Base-by-base conservation (phyloP, 2,329 filamentous ascomycete species). In the Cadophora malorum region DNA sequence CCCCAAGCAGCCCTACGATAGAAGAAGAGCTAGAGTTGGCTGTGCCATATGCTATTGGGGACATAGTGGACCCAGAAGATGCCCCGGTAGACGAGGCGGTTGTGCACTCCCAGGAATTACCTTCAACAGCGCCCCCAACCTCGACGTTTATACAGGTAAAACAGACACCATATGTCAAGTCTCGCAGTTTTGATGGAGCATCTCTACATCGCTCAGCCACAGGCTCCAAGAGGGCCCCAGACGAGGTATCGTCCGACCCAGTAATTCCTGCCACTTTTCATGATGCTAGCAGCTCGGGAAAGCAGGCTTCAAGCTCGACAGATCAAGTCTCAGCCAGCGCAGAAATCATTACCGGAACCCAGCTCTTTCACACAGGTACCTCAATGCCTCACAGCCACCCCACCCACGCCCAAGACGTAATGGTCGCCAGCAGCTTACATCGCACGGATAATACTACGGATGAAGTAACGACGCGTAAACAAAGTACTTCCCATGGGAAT, bases 21-120 rank as follows among this genome's bases (percentile, higher is more conserved):
- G 75, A 76, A 58, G 69, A 74, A 0, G 75, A 76, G 16, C 35
- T 77, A 19, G 71, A 75, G 19, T 16, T 76, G 35, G 73, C 60
- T 38, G 50, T 71, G 9, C 70, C 75, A 31, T 67, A 73, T 67
- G 73, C 69, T 0, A 64, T 75, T 21, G 72, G 69, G 33, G 75
- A 78, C 12, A 21, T 66, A 23, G 45, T 74, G 21, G 69, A 71
- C 16, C 38, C 61, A 3, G 56, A 50, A 21, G 61, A 70, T 47
- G n/a, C 21, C 5, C 62, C 61, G 33, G 23, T 14, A 25, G 21
- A 38, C 6, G 55, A 67, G 38, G 14, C 28, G 25, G 41, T 56
- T 23, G 31, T 53, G 9, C 47, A 63, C 1, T 71, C 67, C 10
- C 70, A 72, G 28, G 61, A 64, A 25, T 21, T 59, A 33, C 71